These are phyloP conservation scores for Candida incommunis DNA, from an alignment of 805 yeast genomes.

Conservation along the genomic window DNA sequence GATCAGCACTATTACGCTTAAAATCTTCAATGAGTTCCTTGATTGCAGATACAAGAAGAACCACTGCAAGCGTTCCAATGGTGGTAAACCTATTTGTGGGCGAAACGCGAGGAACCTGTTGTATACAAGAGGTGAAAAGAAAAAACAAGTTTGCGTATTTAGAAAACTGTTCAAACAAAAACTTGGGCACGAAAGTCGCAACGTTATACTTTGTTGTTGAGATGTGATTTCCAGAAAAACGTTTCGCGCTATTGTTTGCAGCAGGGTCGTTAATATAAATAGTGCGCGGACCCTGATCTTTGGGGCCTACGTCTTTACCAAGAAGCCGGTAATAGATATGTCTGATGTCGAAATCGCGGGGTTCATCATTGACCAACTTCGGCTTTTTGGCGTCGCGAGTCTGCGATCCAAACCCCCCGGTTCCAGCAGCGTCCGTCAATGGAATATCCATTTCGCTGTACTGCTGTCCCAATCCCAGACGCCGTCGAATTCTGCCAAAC, in stretches of 20 bases:
- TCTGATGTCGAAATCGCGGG: constrained; percentile 21
- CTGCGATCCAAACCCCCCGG: not conserved
- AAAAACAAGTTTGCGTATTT: constrained; percentile 94
- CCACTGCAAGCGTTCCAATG: constrained; percentile 77
- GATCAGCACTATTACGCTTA: constrained; percentile 78
- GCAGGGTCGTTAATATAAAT: constrained; percentile 52
- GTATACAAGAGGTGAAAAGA: constrained; percentile 80
- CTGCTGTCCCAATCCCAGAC: constrained; percentile 13
- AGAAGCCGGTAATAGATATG: constrained; percentile 17
- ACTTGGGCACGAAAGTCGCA: constrained; percentile 89
- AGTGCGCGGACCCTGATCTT: constrained; percentile 38
- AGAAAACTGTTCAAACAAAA: constrained; percentile 89
- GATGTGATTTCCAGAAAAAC: constrained; percentile 70
- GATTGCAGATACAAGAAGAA: constrained; percentile 76
- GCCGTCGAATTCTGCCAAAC: constrained; percentile 13
- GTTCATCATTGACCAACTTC: constrained; percentile 5
- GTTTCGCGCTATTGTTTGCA: constrained; percentile 37
- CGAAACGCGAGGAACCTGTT: constrained; percentile 92
- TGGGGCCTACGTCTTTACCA: constrained; percentile 9
- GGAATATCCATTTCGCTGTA: constrained; percentile 20
- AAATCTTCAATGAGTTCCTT: constrained; percentile 86
- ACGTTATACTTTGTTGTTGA: constrained; percentile 91
- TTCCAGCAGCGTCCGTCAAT: constrained; percentile 11
- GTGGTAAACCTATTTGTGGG: constrained; percentile 96
- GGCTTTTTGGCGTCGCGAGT: not conserved